A percentile compares a stretch with the other conserved stretches of the same genome.
Evolutionary conservation across 192 early-diverging fungal species (phyloP).

Genomic region (Martensiomyces pterosporus): DNA sequence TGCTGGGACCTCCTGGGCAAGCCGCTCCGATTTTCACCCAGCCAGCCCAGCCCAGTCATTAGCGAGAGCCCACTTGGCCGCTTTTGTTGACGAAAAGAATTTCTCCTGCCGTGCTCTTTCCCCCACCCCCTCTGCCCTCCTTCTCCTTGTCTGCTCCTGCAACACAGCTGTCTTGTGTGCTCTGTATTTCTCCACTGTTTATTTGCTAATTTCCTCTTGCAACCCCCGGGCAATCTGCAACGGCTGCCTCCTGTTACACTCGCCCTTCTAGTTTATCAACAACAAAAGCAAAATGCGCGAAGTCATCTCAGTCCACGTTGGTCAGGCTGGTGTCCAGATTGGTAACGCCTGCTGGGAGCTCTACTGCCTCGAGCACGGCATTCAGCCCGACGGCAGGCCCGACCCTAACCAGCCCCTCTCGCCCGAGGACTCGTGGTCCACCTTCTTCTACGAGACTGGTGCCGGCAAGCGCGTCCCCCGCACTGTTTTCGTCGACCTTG

Average conservation of each 20-base stretch:
- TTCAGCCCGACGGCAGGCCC: conserved; percentile 84
- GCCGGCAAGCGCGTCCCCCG: conserved; percentile 99
- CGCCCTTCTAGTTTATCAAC: too few relatives aligned
- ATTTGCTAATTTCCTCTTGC: conserved; percentile 5
- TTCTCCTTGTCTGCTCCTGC: background rate
- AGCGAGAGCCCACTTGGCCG: too few relatives aligned
- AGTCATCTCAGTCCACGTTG: conserved; percentile 74
- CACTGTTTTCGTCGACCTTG: conserved; percentile 97
- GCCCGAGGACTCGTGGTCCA: conserved; percentile 91
- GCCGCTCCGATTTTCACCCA: too few relatives aligned
- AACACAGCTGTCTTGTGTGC: too few relatives aligned
- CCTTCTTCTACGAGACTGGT: conserved; percentile 99
- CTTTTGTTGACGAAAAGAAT: conserved; percentile 1
- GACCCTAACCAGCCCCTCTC: conserved; percentile 21
- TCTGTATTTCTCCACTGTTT: background rate
- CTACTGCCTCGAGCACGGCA: conserved; percentile 93
- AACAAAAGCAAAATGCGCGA: conserved; percentile 59
- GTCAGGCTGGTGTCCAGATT: conserved; percentile 99
- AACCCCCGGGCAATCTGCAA: too few relatives aligned
- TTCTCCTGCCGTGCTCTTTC: background rate
- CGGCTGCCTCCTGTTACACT: too few relatives aligned
- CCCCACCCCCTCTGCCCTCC: conserved; percentile 1
- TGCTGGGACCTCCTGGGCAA: too few relatives aligned
- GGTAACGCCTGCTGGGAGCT: conserved; percentile 99
- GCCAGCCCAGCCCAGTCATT: too few relatives aligned